Evolutionary conservation across 352 stramenopile species (phyloP).

Genomic region (Globisporangium middletonii): DNA sequence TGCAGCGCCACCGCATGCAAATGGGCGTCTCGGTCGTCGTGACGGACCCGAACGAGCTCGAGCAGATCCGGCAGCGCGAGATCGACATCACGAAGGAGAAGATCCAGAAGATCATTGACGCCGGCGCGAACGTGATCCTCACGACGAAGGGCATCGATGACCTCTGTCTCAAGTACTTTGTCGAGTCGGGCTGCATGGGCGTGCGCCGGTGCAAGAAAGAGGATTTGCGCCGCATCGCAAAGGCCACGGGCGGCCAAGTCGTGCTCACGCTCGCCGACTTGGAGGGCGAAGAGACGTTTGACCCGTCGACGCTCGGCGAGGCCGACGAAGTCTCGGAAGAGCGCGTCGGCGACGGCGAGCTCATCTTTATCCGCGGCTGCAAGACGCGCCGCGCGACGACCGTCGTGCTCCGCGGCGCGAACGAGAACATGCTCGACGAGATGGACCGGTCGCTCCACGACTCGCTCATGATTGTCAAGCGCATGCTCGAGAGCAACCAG

Average conservation of each 20-base stretch:
- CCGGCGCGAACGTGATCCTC: slow-evolving; percentile 97
- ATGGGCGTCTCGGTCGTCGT: slow-evolving; percentile 94
- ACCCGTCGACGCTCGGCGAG: slow-evolving; percentile 89
- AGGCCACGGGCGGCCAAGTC: slow-evolving; percentile 96
- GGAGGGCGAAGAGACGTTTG: slow-evolving; percentile 97
- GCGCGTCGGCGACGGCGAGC: slow-evolving; percentile 97
- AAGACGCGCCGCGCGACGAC: slow-evolving; percentile 93
- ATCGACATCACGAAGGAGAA: slow-evolving; percentile 99
- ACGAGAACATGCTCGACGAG: slow-evolving; percentile 99
- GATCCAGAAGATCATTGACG: slow-evolving; percentile 99
- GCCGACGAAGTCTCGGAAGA: slow-evolving; percentile 94
- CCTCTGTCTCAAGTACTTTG: slow-evolving; percentile 99
- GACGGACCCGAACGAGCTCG: slow-evolving; percentile 93
- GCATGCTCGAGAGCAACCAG: slow-evolving; percentile 99
- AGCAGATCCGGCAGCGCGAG: slow-evolving; percentile 98
- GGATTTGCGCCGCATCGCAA: slow-evolving; percentile 97
- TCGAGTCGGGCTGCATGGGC: slow-evolving; percentile 96
- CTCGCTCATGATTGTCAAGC: slow-evolving; percentile 99
- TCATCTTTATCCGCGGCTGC: slow-evolving; percentile 98
- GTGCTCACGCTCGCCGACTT: slow-evolving; percentile 98
- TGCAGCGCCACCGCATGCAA: slow-evolving; percentile 98
- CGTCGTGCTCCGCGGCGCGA: slow-evolving; percentile 97
- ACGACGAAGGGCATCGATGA: slow-evolving; percentile 99
- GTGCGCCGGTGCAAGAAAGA: slow-evolving; percentile 97
- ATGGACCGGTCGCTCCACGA: slow-evolving; percentile 99